These are phyloP conservation scores for Citropsis articulata DNA, from an alignment of 345 rosid genomes.

Conservation along the genomic window DNA sequence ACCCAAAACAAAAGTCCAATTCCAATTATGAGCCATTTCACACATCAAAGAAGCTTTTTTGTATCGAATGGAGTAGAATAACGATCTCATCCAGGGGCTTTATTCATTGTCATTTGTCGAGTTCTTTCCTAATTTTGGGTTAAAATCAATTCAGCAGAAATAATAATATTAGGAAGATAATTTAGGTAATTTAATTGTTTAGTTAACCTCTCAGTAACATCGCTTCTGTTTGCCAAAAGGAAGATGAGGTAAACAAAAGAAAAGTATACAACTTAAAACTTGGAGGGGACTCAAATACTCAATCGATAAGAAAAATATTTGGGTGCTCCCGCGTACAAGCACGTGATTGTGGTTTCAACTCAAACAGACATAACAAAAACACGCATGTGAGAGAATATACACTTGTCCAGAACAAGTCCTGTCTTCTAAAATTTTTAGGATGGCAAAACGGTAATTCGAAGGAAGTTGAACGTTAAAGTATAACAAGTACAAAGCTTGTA, in stretches of 20 bases:
- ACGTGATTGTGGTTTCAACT: too few species aligned
- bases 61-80: not conserved
- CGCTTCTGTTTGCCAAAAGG: not conserved
- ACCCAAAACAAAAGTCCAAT: not conserved
- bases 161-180: too few species aligned
- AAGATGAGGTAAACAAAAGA: not conserved
- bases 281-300: not conserved
- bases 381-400: too few species aligned
- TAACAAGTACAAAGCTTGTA: not conserved
- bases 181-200: too few species aligned
- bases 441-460: conserved; percentile 9
- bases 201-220: too few species aligned
- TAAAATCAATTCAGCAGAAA: not conserved
- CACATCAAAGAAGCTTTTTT: not conserved
- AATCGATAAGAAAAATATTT: not conserved
- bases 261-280: not conserved
- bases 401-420: too few species aligned
- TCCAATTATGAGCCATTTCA: too few species aligned
- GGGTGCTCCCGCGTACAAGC: too few species aligned
- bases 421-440: too few species aligned
- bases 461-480: too few species aligned
- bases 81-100: not conserved
- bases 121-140: not conserved
- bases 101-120: not conserved
- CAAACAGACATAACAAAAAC: too few species aligned